Evolutionary conservation across 1,284 basidiomycete species (phyloP), one percentile per base, ranked within the genome.

Genomic region (Coriolopsis trogii): DNA sequence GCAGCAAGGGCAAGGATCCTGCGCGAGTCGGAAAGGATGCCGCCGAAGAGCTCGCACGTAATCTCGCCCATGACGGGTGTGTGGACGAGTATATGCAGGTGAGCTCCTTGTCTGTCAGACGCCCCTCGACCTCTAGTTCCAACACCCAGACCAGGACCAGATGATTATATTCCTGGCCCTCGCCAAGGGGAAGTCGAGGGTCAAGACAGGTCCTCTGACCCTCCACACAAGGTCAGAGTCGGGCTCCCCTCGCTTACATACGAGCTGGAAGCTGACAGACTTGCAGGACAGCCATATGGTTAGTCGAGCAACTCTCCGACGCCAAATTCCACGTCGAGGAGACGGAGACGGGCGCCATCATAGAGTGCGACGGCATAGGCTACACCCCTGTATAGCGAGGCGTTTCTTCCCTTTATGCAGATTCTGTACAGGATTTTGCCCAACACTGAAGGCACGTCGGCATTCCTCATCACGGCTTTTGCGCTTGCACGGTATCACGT

Each of bases 141-240:
- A 37, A 24, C 20, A 33, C 72, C 67, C 73, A 73, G n/a, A n/a
- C 18, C 72, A 88, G 73, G 88, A 91, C 64, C 88, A 90, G 62
- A 82, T 89, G 30, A 81, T 90, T 48, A 78, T 90, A 33, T 84
- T 89, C 62, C 79, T 89, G 67, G 85, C 85, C 9, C 73, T 90
- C 12, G 85, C 87, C 5, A 68, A 81, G 41, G 86, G 86, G 4
- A 73, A 60, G 23, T 89, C 85, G 6, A 70, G 70, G 38, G 71
- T 90, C 23, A 75, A 75, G 33, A 77, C 70, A 12, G 78, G 80
- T 1, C 83, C 79, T 2, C 58, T 89, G 24, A 82, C 77, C 10
- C 65, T 87, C 54, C 87, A 90, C 67, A 88, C 88, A 3, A 76
- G 73, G 87, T 85, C 51, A 45, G 73, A 2, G 33, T 12, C 12